Base-by-base conservation (phyloP, 2,329 filamentous ascomycete species). In the Neofusicoccum ribis region DNA sequence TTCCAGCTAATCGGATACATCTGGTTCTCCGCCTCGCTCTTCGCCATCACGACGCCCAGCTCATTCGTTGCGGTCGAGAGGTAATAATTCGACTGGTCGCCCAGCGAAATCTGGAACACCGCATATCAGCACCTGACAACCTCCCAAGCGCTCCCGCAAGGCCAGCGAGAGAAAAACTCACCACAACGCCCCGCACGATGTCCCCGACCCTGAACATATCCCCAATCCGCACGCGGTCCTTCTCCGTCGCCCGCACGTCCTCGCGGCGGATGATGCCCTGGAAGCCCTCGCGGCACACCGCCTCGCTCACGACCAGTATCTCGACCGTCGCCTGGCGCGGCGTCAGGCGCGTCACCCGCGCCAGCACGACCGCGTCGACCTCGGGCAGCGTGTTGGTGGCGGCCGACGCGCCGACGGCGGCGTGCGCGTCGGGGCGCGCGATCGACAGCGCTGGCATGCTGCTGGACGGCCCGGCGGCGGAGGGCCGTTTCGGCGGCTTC, bases 1-100 rank as follows among this genome's bases (percentile, higher is more conserved):
- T 90, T 96, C 95, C 95, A 99, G 78, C 89, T 96, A 64, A 96
- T 86, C 1, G 95, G 94, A 72, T 91, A 90, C 93, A 98, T 96
- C 71, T 91, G 86, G 78, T 96, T 94, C 1, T 93, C 93, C 2
- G 86, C 86, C 76, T 96, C 92, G 74, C 92, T 96, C 70, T 87
- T 89, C 9, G 94, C 95, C 88, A 98, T 91, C 44, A 99, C 91
- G 66, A 98, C 94, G 2, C 95, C 95, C 46, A 96, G 83, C 75
- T 96, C 91, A 78, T 99, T 98, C 70, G 88, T 88, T 34, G 93
- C 92, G 1, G 95, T 99, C 31, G 89, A 91, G n/a, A 96, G 85
- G 77, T 97, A 99, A 77, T 98, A 99, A 72, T 92, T 96, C 59
- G 91, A 88, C 80, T 98, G 93, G 75, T 99, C 95, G 43, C 95